Conservation (phyloP, 2,329 filamentous ascomycete species). For the Pyrenochaeta sp. region DNA sequence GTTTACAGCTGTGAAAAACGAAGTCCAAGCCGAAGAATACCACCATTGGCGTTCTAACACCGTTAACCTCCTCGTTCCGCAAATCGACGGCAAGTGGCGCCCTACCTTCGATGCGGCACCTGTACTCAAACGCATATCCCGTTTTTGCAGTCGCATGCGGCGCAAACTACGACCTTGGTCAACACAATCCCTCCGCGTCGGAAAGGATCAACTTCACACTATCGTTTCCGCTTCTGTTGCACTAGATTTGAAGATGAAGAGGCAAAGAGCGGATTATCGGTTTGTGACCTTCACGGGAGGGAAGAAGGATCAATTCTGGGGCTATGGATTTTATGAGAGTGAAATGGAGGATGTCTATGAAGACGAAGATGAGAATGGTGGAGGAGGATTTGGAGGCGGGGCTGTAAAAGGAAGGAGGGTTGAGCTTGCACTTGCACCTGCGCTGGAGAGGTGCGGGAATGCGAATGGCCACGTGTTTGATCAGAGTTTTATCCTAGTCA, state of each 20-base stretch:
- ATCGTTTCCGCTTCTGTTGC: constrained; percentile 49
- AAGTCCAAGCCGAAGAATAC: constrained; percentile 47
- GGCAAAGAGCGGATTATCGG: constrained; percentile 47
- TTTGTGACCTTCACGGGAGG: constrained; percentile 49
- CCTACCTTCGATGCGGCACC: constrained; percentile 47
- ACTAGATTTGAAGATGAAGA: constrained; percentile 49
- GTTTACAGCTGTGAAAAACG: constrained; percentile 46
- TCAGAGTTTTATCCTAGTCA: constrained; percentile 48
- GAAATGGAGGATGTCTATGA: constrained; percentile 50
- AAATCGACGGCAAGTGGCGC: constrained; percentile 47
- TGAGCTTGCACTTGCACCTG: constrained; percentile 47
- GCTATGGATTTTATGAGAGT: constrained; percentile 47
- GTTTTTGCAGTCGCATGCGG: constrained; percentile 41
- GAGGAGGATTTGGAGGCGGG: constrained; percentile 18
- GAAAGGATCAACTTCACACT: constrained; percentile 44
- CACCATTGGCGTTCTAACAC: constrained; percentile 48
- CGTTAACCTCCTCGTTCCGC: constrained; percentile 47
- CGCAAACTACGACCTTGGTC: constrained; percentile 44
- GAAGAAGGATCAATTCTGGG: constrained; percentile 42
- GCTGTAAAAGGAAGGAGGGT: constrained; percentile 34
- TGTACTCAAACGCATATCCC: constrained; percentile 44
- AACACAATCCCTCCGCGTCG: constrained; percentile 36
- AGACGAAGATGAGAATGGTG: constrained; percentile 29
- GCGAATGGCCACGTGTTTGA: constrained; percentile 50
- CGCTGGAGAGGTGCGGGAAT: constrained; percentile 49